Evolutionary conservation across 441 rosid genomes (phyloP), one percentile per base, ranked within the genome.

Genomic region (California macrophylla): DNA sequence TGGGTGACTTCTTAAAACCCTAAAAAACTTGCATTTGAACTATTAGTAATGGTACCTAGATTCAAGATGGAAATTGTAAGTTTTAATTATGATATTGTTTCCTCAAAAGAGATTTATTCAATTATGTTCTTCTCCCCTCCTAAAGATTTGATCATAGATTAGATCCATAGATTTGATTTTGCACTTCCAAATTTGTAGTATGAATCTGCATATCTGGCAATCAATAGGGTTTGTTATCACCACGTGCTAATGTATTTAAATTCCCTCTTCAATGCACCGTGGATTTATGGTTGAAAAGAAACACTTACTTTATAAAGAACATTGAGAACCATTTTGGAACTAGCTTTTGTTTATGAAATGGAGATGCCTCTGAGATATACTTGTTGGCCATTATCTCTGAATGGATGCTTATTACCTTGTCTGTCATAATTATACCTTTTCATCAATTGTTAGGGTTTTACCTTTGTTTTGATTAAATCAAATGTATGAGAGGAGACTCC

Each of bases 1-100:
- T 60, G 64, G 29, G 29, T 25, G 64, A 60, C 64, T 24, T 58
- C 32, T 60, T 16, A 60, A 60, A 60, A 60, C 64, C 64, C 64
- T 60, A 60, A 25, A 15, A 54, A 25, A 12, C 32, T 25, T 60
- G 32, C 6, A 60, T 60, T 60, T n/a, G 3, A 60, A 60, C 30
- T 60, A 8, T 15, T 10, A 25, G 32, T 60, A 25, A 24, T 28
- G 64, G 32, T 4, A 15, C 54, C 54, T 6, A 60, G 32, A 24
- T 13, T 24, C 32, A 24, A 47, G n/a, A 47, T 3, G 20, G 18
- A 25, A 60, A 54, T 50, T 16, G 6, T 24, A 50, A 16, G 2
- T 16, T 50, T 18, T 50, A 50, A 50, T 16, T 50, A 13, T 50
- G 23, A 23, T 10, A 15, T 25, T 23, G 28, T 10, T 23, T 9